These are phyloP conservation scores for Psidium guajava DNA, from an alignment of 345 rosid species.

Conservation along the genomic window DNA sequence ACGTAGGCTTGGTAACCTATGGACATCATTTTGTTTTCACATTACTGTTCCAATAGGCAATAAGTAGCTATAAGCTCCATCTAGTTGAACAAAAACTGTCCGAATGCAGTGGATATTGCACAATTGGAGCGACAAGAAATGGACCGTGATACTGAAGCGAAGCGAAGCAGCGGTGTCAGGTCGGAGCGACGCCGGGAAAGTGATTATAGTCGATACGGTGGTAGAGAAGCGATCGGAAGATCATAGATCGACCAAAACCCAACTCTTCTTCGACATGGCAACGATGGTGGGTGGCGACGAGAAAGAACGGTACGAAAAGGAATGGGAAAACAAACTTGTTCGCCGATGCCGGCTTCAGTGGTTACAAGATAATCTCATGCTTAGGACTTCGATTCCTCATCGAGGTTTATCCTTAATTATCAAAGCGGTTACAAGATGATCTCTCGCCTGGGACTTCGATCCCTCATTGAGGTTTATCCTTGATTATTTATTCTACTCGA, in stretches of 20 bases:
- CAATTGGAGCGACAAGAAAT: not conserved
- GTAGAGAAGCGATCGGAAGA: not conserved
- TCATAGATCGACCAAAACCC: not conserved
- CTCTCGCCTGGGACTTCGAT: not conserved
- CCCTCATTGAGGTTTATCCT: constrained; percentile 18
- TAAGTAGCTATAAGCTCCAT: not conserved
- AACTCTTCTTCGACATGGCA: constrained; percentile 6
- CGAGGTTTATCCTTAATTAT: constrained; percentile 8
- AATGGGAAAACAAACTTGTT: constrained; percentile 20
- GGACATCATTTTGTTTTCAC: not conserved
- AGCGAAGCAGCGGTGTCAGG: not conserved
- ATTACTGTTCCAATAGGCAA: not conserved
- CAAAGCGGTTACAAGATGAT: constrained; percentile 12
- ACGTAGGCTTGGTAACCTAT: not conserved
- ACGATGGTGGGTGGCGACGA: constrained; percentile 5
- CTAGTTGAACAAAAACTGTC: not conserved
- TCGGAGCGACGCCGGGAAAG: not conserved
- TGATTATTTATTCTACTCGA: not conserved
- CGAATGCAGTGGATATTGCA: not conserved
- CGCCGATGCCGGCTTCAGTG: constrained; percentile 10
- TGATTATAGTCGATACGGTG: constrained; percentile 3
- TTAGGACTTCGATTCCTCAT: constrained; percentile 12
- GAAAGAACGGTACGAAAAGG: constrained; percentile 11
- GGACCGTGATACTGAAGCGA: not conserved
- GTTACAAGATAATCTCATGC: constrained; percentile 10